A percentile compares a stretch with the other conserved stretches of the same genome.
Evolutionary conservation across 176 grass and related monocot genomes (phyloP).

Genomic region (Tuctoria greenei): DNA sequence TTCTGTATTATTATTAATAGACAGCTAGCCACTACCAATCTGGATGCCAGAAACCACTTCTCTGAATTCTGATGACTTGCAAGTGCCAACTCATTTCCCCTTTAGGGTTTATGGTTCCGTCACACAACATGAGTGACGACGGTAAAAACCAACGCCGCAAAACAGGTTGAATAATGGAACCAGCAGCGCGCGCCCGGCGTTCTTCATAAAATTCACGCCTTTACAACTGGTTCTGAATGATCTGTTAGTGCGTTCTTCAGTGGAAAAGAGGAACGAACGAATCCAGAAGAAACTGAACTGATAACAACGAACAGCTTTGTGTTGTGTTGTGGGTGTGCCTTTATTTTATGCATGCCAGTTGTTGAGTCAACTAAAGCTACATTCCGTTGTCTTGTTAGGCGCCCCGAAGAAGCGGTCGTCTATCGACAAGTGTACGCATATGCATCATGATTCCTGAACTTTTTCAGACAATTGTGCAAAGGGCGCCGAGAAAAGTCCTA

Average conservation of each 20-base stretch:
- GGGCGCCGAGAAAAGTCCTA: conserved; percentile 7
- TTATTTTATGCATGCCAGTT: not conserved
- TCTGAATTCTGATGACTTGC: not conserved
- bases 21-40: not conserved
- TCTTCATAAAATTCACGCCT: too few relatives aligned
- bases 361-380: conserved; percentile 27
- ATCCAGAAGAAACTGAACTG: conserved; percentile 22
- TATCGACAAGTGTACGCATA: conserved; percentile 27
- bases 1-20: not conserved
- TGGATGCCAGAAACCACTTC: not conserved
- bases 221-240: not conserved
- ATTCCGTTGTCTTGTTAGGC: conserved; percentile 40
- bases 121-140: not conserved
- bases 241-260: not conserved
- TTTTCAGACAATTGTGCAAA: not conserved
- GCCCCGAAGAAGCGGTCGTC: not conserved
- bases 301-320: too few relatives aligned
- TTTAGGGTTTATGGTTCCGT: not conserved
- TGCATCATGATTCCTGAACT: not conserved
- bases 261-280: not conserved
- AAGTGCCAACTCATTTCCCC: not conserved
- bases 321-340: too few relatives aligned
- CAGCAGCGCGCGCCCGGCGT: too few relatives aligned
- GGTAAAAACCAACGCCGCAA: not conserved
- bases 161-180: not conserved